Conservation (phyloP, 2,329 filamentous ascomycete species). For the Blumeriella jaapii region DNA sequence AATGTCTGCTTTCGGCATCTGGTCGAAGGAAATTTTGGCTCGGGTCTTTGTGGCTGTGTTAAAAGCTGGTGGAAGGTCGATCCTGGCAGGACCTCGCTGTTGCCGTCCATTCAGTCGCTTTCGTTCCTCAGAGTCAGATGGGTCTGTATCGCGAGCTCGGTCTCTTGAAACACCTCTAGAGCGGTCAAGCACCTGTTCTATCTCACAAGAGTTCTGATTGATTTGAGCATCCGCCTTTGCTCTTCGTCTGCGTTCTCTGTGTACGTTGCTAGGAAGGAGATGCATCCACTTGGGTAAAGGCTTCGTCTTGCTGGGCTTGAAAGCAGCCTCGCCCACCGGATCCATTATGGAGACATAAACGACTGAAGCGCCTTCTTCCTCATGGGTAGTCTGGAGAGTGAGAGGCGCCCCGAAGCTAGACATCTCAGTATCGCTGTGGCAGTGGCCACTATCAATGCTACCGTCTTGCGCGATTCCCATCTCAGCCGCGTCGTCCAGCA, state of each 20-base stretch:
- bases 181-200: background rate
- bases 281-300: conserved; percentile 35
- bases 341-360: conserved; percentile 41
- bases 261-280: conserved; percentile 21
- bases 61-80: background rate
- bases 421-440: conserved; percentile 9
- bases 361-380: conserved; percentile 3
- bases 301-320: conserved; percentile 38
- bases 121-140: background rate
- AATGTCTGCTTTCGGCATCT: background rate
- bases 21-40: background rate
- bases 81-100: background rate
- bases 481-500: conserved; percentile 15
- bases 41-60: background rate
- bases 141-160: background rate
- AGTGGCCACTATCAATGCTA: conserved; percentile 7
- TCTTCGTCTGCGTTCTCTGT: conserved; percentile 10
- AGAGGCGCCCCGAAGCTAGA: background rate
- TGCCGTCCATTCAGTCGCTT: background rate
- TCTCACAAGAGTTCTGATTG: background rate
- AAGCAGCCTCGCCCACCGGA: conserved; percentile 35
- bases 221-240: background rate
- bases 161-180: conserved; percentile 1
- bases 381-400: background rate
- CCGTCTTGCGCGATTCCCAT: conserved; percentile 15